Percentiles rank a stretch among this genome's conserved stretches.
Conservation (phyloP, 345 rosid genomes). For the Lenwebbia sp. region DNA sequence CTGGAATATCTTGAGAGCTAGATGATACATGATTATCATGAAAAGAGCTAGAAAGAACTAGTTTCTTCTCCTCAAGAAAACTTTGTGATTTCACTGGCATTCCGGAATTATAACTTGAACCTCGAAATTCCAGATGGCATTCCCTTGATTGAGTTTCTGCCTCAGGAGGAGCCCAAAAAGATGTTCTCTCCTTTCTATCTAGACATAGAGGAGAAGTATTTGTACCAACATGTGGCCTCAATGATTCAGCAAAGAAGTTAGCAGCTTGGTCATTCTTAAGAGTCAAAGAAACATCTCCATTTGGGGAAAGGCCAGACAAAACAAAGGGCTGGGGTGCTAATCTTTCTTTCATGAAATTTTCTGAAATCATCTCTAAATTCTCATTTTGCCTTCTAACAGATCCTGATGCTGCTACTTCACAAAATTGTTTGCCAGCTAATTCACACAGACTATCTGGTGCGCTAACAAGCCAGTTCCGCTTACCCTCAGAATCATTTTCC, state of each 20-base stretch:
- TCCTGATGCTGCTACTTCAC: slow-evolving; percentile 10
- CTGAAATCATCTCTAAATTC: slow-evolving; percentile 1
- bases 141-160: slow-evolving; percentile 9
- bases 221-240: background rate
- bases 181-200: background rate
- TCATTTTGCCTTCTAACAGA: slow-evolving; percentile 11
- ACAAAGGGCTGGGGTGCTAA: slow-evolving; percentile 12
- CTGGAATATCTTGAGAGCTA: slow-evolving; percentile 29
- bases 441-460: slow-evolving; percentile 7
- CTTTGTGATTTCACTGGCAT: slow-evolving; percentile 1
- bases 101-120: background rate
- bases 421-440: slow-evolving; percentile 6
- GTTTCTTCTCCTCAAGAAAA: slow-evolving; percentile 7
- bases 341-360: slow-evolving; percentile 12
- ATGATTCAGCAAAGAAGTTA: background rate
- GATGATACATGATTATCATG: slow-evolving; percentile 19
- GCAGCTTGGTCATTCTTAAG: background rate
- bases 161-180: slow-evolving; percentile 5
- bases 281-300: background rate
- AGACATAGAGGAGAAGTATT: background rate
- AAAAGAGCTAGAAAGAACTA: slow-evolving; percentile 12
- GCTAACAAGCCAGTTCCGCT: background rate
- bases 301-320: slow-evolving; percentile 9
- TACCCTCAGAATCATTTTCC: slow-evolving; percentile 1
- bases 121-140: slow-evolving; percentile 3